phyloP scores from a whole-genome alignment of 306 rosid species.

The Astragalus glycyphyllos region DNA sequence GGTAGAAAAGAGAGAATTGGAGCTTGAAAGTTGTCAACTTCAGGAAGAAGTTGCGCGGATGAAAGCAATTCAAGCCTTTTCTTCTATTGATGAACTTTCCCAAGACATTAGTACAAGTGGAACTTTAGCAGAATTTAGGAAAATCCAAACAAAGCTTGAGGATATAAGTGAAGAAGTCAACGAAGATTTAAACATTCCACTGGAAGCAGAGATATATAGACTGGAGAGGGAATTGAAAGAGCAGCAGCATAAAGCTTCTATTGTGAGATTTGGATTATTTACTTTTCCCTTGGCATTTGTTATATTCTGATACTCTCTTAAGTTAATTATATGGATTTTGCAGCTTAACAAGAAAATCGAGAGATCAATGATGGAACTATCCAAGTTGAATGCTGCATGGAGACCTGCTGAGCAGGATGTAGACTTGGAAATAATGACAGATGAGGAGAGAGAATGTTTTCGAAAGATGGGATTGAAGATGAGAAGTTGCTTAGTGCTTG shows the following conservation, averaged over 20 bases:
- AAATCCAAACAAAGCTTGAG: constrained; percentile 51
- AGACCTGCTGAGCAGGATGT: constrained; percentile 57
- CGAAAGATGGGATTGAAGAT: constrained; percentile 73
- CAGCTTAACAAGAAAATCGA: constrained; percentile 76
- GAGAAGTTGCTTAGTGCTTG: constrained; percentile 64
- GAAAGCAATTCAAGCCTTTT: constrained; percentile 57
- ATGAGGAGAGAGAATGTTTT: constrained; percentile 79
- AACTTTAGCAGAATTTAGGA: constrained; percentile 69
- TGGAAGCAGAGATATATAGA: constrained; percentile 67
- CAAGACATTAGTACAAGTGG: constrained; percentile 58
- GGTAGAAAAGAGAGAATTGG: constrained; percentile 67
- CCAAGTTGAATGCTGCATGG: constrained; percentile 67
- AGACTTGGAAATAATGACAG: constrained; percentile 75
- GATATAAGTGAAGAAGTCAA: constrained; percentile 36
- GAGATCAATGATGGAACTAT: constrained; percentile 60
- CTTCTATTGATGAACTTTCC: constrained; percentile 47
- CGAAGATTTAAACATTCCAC: constrained; percentile 51
- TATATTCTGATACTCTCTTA: constrained; percentile 8
- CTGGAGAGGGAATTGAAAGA: constrained; percentile 58
- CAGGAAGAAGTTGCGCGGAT: constrained; percentile 71
- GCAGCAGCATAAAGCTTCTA: constrained; percentile 60
- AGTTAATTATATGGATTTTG: constrained; percentile 36
- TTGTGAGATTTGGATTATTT: constrained; percentile 59
- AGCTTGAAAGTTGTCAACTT: constrained; percentile 63
- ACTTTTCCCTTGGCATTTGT: constrained; percentile 39